Evolutionary conservation across 2,329 filamentous ascomycete species (phyloP).

Genomic region (Ophiostoma quercus): DNA sequence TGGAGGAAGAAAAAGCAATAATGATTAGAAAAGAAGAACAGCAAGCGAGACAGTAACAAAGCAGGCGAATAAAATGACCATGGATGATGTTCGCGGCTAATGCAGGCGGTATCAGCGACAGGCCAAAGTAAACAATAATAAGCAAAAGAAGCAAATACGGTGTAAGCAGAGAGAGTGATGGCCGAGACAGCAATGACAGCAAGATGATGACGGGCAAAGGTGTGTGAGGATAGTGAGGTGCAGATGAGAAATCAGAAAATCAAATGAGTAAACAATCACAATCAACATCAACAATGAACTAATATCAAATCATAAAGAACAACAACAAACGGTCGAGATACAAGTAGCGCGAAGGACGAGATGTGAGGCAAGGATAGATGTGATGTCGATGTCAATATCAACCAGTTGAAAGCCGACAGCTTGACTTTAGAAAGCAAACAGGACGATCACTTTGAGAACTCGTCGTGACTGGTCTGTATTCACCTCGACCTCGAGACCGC

Average conservation of each 20-base stretch:
- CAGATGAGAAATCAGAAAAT: neutral
- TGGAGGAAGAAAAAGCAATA: neutral
- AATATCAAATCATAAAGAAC: neutral
- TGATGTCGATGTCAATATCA: neutral
- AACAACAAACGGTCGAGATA: neutral
- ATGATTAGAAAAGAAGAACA: neutral
- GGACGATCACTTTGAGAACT: neutral
- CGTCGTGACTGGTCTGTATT: neutral
- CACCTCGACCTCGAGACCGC: too few relatives aligned
- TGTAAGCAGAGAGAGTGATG: neutral
- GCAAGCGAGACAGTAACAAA: neutral
- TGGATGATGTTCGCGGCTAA: neutral
- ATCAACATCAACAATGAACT: neutral
- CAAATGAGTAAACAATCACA: neutral
- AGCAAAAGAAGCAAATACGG: neutral
- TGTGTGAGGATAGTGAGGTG: neutral
- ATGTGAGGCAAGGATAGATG: neutral
- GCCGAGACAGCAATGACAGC: constrained; percentile 5
- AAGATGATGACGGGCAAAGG: neutral
- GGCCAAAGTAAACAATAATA: neutral
- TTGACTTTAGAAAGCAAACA: neutral
- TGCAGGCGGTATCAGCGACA: neutral
- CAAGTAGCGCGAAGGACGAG: neutral
- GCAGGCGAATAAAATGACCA: neutral
- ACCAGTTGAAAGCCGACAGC: neutral